Conservation (phyloP, 768 basidiomycete species). For the Lactifluus echinatus region DNA sequence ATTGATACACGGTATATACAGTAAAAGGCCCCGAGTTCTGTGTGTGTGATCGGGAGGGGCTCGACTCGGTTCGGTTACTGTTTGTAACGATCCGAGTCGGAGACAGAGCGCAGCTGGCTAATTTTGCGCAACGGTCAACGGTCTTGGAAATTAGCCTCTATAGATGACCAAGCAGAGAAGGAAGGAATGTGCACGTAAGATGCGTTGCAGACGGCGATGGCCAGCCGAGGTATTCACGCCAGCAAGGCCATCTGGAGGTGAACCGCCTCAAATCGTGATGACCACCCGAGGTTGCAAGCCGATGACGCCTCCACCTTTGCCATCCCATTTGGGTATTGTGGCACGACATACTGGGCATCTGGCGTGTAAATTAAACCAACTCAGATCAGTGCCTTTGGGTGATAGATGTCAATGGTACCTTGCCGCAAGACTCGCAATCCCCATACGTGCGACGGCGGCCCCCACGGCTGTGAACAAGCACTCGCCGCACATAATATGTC, state of each 20-base stretch:
- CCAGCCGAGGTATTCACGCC: not conserved
- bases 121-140: not conserved
- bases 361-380: not conserved
- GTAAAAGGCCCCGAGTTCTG: too few species aligned
- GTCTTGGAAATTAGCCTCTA: not conserved
- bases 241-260: not conserved
- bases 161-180: not conserved
- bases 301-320: slow-evolving; percentile 20
- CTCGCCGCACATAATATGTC: slow-evolving; percentile 21
- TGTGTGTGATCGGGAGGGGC: too few species aligned
- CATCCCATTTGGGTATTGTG: slow-evolving; percentile 18
- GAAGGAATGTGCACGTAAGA: not conserved
- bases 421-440: slow-evolving; percentile 16
- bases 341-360: slow-evolving; percentile 22
- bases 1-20: not conserved
- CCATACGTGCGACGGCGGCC: slow-evolving; percentile 14
- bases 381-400: not conserved
- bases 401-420: slow-evolving; percentile 3
- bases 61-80: not conserved
- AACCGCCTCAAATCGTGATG: slow-evolving; percentile 10
- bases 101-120: not conserved
- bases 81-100: not conserved
- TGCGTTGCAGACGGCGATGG: not conserved
- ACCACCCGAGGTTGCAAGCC: slow-evolving; percentile 19
- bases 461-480: slow-evolving; percentile 20